phyloP scores from a whole-genome alignment of 2,329 filamentous ascomycete genomes.

The Colletotrichum eleusines region DNA sequence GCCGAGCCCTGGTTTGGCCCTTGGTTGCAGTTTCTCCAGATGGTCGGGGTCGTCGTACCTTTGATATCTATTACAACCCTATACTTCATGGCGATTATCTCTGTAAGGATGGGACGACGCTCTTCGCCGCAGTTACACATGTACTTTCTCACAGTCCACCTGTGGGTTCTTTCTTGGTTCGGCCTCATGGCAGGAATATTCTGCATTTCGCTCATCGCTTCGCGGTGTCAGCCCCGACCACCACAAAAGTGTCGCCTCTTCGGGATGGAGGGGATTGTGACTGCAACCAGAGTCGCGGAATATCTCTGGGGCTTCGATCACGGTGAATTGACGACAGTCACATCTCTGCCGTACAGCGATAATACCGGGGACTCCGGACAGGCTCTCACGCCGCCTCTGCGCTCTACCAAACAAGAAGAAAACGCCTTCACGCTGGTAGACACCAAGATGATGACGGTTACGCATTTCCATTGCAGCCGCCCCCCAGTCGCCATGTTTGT shows the following conservation, averaged over 20 bases:
- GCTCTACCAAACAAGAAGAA: constrained; percentile 6
- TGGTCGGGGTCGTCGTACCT: not conserved
- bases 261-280: not conserved
- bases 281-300: not conserved
- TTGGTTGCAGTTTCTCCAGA: not conserved
- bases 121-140: too few relatives aligned
- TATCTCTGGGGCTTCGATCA: constrained; percentile 10
- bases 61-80: not conserved
- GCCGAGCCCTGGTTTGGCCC: constrained; percentile 28
- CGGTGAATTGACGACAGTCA: not conserved
- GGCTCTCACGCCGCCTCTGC: not conserved
- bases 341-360: not conserved
- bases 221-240: not conserved
- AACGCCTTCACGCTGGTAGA: constrained; percentile 53
- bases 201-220: not conserved
- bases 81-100: not conserved
- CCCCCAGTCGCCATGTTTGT: constrained; percentile 56
- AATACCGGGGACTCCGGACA: not conserved
- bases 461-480: constrained; percentile 49
- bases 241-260: not conserved
- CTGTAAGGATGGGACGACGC: too few relatives aligned
- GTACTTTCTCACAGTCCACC: not conserved
- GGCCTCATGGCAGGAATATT: not conserved
- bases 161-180: not conserved
- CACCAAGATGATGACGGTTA: constrained; percentile 52